Percentiles rank a stretch among this genome's conserved stretches.
Conservation (phyloP, 352 stramenopile species). For the Phytophthora crassamura region DNA sequence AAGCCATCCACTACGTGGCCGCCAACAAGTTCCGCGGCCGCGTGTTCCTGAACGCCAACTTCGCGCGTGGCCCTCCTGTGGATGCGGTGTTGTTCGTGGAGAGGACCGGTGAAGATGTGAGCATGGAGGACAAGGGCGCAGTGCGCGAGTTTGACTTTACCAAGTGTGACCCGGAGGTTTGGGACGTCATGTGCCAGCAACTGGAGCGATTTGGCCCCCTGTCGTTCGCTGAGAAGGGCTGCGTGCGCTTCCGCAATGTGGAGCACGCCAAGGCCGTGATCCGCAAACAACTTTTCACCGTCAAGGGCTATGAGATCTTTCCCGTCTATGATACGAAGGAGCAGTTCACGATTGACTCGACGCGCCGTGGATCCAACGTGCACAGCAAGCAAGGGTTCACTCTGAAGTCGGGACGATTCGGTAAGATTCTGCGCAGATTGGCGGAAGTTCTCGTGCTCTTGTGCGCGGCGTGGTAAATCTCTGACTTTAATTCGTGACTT, state of each 20-base stretch:
- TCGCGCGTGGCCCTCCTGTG: constrained; percentile 71
- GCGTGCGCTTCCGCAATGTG: constrained; percentile 58
- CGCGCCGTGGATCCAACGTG: constrained; percentile 31
- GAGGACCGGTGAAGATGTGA: constrained; percentile 37
- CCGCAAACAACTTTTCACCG: constrained; percentile 47
- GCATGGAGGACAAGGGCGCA: constrained; percentile 44
- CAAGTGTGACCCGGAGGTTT: constrained; percentile 50
- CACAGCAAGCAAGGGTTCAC: constrained; percentile 53
- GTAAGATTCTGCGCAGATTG: constrained; percentile 38
- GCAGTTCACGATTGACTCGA: constrained; percentile 61
- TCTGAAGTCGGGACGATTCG: constrained; percentile 61
- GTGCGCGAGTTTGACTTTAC: constrained; percentile 58
- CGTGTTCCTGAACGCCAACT: constrained; percentile 64
- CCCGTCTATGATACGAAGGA: constrained; percentile 76
- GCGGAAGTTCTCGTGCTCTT: constrained; percentile 26
- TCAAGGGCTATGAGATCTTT: constrained; percentile 64
- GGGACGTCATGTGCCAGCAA: constrained; percentile 50
- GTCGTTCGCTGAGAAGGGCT: constrained; percentile 46
- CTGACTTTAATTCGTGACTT: constrained; percentile 35
- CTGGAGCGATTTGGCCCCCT: constrained; percentile 61
- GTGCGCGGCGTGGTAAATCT: constrained; percentile 23
- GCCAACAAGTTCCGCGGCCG: constrained; percentile 48
- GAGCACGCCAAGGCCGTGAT: constrained; percentile 73
- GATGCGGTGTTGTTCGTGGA: constrained; percentile 74
- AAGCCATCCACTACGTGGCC: constrained; percentile 60